Evolutionary conservation across 2,329 filamentous ascomycete genomes (phyloP).

Genomic region (Tolypocladium amazonense): DNA sequence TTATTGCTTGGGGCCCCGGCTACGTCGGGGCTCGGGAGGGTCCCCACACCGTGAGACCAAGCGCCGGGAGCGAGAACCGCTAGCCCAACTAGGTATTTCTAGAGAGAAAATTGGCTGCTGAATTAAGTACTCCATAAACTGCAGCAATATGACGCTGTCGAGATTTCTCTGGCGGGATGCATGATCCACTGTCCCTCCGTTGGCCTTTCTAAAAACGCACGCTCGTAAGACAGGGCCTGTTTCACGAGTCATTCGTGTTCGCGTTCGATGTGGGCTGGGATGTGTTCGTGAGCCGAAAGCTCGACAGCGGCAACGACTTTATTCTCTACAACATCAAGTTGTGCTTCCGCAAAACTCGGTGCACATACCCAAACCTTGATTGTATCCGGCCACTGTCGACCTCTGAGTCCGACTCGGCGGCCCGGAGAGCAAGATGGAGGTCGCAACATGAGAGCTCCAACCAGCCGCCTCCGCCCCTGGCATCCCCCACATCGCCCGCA

Average conservation of each 20-base stretch:
- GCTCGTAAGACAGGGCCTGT: neutral
- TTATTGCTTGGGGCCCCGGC: neutral
- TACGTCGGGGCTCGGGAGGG: neutral
- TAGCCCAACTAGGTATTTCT: neutral
- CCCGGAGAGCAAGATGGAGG: neutral
- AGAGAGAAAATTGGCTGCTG: neutral
- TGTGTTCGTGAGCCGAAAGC: neutral
- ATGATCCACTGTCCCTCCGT: neutral
- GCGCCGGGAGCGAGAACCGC: neutral
- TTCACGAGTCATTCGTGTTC: neutral
- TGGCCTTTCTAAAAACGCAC: too few species aligned
- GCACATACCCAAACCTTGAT: too few species aligned
- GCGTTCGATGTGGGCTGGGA: too few species aligned
- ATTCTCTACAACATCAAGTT: neutral
- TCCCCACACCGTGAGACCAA: neutral
- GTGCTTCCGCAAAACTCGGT: too few species aligned
- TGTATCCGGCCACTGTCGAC: neutral
- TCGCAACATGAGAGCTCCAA: neutral
- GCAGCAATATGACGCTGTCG: neutral
- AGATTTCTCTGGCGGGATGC: neutral
- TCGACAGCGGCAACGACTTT: neutral
- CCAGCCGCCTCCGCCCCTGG: neutral
- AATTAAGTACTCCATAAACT: neutral
- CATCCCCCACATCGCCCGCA: neutral
- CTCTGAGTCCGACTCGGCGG: neutral